phyloP scores from a whole-genome alignment of 2,329 filamentous ascomycete genomes.

The Mycosphaerella arachidis region DNA sequence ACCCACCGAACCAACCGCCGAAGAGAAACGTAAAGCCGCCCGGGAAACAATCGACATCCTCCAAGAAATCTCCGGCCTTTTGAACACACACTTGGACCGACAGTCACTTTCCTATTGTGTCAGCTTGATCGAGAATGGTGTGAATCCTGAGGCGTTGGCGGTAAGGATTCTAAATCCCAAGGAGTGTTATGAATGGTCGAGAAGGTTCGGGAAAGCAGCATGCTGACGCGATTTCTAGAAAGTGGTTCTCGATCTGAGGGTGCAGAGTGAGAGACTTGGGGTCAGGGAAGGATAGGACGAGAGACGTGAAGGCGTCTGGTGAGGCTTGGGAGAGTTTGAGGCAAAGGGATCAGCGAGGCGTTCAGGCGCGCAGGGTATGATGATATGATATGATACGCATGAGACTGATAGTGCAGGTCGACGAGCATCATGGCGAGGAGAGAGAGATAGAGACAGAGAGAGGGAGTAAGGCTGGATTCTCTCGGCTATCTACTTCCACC shows the following conservation, averaged over 20 bases:
- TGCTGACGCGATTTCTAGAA: slow-evolving; percentile 31
- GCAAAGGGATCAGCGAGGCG: neutral
- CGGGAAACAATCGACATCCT: slow-evolving; percentile 72
- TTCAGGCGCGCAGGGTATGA: neutral
- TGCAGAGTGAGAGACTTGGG: slow-evolving; percentile 35
- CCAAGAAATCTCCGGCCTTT: slow-evolving; percentile 74
- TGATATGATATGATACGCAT: neutral
- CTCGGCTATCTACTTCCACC: neutral
- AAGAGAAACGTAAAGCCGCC: slow-evolving; percentile 68
- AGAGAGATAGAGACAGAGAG: too few species aligned
- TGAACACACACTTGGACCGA: slow-evolving; percentile 90
- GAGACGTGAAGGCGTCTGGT: neutral
- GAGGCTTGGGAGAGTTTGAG: too few species aligned
- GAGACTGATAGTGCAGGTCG: too few species aligned
- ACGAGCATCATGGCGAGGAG: neutral
- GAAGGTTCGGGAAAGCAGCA: too few species aligned
- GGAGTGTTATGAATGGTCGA: neutral
- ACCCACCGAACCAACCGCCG: neutral
- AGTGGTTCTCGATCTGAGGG: slow-evolving; percentile 44
- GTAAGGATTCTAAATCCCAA: slow-evolving; percentile 52
- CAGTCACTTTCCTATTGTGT: slow-evolving; percentile 91
- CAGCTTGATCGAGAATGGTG: slow-evolving; percentile 93
- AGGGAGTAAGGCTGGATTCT: neutral
- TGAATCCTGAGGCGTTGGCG: slow-evolving; percentile 90
- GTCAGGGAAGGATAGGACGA: neutral